phyloP scores from a whole-genome alignment of 2,329 filamentous ascomycete genomes.

The Fusarium sp. region DNA sequence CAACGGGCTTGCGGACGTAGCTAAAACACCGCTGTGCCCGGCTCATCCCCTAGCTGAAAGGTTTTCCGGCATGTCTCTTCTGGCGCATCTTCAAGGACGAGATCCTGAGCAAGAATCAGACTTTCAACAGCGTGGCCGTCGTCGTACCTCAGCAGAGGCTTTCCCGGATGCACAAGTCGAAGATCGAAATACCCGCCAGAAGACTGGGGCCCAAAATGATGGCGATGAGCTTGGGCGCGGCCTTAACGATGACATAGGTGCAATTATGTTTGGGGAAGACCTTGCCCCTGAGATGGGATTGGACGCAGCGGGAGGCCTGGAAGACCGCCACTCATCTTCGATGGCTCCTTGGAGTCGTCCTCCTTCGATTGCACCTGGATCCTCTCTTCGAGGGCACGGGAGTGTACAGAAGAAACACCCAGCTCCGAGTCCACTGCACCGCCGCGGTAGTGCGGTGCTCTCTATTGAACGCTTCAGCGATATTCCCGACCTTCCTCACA shows the following conservation, averaged over 20 bases:
- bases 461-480: constrained; percentile 63
- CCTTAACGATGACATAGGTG: constrained; percentile 42
- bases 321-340: constrained; percentile 70
- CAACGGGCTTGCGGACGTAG: constrained; percentile 51
- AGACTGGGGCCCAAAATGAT: constrained; percentile 39
- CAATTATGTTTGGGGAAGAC: constrained; percentile 53
- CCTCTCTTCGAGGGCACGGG: constrained; percentile 56
- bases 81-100: constrained; percentile 47
- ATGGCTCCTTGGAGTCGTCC: constrained; percentile 64
- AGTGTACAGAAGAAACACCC: constrained; percentile 50
- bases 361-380: constrained; percentile 59
- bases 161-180: constrained; percentile 54
- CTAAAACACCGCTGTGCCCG: constrained; percentile 37
- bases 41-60: constrained; percentile 57
- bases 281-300: constrained; percentile 73
- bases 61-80: constrained; percentile 59
- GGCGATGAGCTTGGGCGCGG: constrained; percentile 47
- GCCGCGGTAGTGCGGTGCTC: constrained; percentile 50
- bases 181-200: constrained; percentile 54
- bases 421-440: constrained; percentile 54
- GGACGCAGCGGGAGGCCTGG: constrained; percentile 72
- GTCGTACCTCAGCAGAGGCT: constrained; percentile 58
- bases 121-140: constrained; percentile 45
- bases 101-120: constrained; percentile 35
- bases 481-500: constrained; percentile 47